These are phyloP conservation scores for Hyaloscypha finlandica DNA, from an alignment of 495 filamentous ascomycete species.

Conservation along the genomic window DNA sequence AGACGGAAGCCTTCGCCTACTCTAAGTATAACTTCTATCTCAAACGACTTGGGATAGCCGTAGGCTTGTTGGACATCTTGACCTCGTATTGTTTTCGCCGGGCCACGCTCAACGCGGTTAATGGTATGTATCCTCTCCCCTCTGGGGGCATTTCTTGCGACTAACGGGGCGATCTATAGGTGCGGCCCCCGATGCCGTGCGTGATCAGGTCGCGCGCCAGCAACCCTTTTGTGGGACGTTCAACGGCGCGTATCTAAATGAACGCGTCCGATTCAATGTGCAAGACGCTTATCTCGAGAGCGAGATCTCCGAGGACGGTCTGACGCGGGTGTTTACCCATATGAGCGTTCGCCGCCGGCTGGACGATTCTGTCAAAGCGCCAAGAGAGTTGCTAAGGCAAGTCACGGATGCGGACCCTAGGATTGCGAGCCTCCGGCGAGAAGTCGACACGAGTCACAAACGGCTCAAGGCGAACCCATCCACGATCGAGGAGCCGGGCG, in stretches of 20 bases:
- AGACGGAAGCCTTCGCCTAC: slow-evolving; percentile 24
- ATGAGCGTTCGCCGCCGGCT: slow-evolving; percentile 26
- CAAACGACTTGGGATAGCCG: slow-evolving; percentile 19
- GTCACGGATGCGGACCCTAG: slow-evolving; percentile 21
- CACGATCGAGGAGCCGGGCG: slow-evolving; percentile 14
- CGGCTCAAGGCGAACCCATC: background rate
- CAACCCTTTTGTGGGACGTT: slow-evolving; percentile 24
- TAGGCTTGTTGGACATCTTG: slow-evolving; percentile 26
- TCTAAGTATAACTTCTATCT: slow-evolving; percentile 19
- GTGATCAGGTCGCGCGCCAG: slow-evolving; percentile 28
- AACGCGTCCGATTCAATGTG: slow-evolving; percentile 28
- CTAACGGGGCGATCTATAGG: slow-evolving; percentile 24
- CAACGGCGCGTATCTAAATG: slow-evolving; percentile 21
- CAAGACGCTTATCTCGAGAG: slow-evolving; percentile 29
- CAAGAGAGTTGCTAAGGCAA: slow-evolving; percentile 21
- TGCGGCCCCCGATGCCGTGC: slow-evolving; percentile 23
- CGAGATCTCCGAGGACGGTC: slow-evolving; percentile 29
- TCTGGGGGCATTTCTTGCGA: slow-evolving; percentile 1
- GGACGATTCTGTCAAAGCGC: slow-evolving; percentile 10
- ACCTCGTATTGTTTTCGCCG: slow-evolving; percentile 28
- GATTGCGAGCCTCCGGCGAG: slow-evolving; percentile 17
- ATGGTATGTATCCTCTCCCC: slow-evolving; percentile 24
- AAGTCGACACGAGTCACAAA: slow-evolving; percentile 5
- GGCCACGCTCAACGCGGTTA: slow-evolving; percentile 24
- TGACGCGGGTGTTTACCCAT: slow-evolving; percentile 30